Evolutionary conservation across 148 eudicot genomes (phyloP).

Genomic region (Vaccinium darrowii): DNA sequence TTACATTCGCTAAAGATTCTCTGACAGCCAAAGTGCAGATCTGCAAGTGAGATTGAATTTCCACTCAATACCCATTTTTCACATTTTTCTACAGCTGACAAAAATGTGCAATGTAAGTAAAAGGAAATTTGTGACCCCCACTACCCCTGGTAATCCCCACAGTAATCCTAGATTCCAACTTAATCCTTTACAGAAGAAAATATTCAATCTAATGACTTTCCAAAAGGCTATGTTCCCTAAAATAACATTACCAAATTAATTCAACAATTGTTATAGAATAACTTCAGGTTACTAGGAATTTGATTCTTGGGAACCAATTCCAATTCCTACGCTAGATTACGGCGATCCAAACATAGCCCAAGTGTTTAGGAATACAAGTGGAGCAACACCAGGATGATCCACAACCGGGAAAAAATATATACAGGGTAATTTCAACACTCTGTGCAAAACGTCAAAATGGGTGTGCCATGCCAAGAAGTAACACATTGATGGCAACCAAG

Average conservation of each 20-base stretch:
- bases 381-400: slow-evolving; percentile 17
- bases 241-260: not conserved
- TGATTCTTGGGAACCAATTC: not conserved
- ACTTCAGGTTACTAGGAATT: not conserved
- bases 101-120: not conserved
- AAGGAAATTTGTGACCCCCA: slow-evolving; percentile 1
- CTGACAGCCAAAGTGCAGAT: slow-evolving; percentile 78
- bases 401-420: slow-evolving; percentile 9
- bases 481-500: not conserved
- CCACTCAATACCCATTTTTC: not conserved
- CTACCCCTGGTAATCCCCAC: slow-evolving; percentile 1
- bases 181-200: not conserved
- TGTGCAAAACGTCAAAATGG: not conserved
- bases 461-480: not conserved
- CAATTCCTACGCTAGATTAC: not conserved
- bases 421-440: slow-evolving; percentile 2
- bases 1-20: slow-evolving; percentile 85
- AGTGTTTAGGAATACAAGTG: slow-evolving; percentile 6
- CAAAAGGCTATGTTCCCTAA: not conserved
- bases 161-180: not conserved
- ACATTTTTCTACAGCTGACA: slow-evolving; percentile 4
- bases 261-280: not conserved
- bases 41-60: slow-evolving; percentile 40
- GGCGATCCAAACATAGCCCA: not conserved
- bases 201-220: not conserved